Base-by-base conservation (phyloP, 257 asterid genomes). In the Lavandula angustifolia region DNA sequence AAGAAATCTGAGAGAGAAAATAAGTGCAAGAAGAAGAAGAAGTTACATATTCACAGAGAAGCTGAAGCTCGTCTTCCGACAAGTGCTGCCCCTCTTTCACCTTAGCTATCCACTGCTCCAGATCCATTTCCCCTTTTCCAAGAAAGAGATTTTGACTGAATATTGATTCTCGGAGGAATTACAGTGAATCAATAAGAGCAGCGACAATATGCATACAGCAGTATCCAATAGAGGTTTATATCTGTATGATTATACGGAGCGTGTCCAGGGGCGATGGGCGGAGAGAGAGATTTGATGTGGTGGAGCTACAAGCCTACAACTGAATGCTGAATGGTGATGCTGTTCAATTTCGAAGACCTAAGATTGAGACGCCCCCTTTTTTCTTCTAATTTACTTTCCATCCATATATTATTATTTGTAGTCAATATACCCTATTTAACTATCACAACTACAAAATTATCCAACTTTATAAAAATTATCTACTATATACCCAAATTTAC, bases 51-150 rank as follows among this genome's bases (percentile, higher is more conserved):
- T 94, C 99, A 80, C 99, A 94, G 33, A 94, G 96, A 63, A 94
- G 96, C 87, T 94, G 99, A 73, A 94, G 97, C 81, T 94, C 95
- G 60, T 90, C 97, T 79, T 94, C 99, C 3, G 99, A 78, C 86
- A 94, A 84, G 89, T 94, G 99, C 68, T 90, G 95, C 42, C 98
- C 97, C 38, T 94, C 99, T 68, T 94, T 94, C 72, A 90, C 99
- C 82, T 82, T 87, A n/a, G 80, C 44, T 62, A 94, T 83, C 98
- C 99, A 94, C 88, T 77, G 86, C 82, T 94, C 99, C 89, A 94
- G 82, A 87, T 90, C 98, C 99, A 94, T 94, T 52, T 41, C 80
- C 71, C 67, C 43, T 60, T 51, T 29, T 22, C 27, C 27, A 35
- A 42, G 63, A 27, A 32, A 38, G 31, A 40, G 35, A 54, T 52